Percentiles rank a stretch among this genome's conserved stretches.
These are phyloP conservation scores for Recurvomyces mirabilis DNA, from an alignment of 495 filamentous ascomycete species.

Conservation along the genomic window DNA sequence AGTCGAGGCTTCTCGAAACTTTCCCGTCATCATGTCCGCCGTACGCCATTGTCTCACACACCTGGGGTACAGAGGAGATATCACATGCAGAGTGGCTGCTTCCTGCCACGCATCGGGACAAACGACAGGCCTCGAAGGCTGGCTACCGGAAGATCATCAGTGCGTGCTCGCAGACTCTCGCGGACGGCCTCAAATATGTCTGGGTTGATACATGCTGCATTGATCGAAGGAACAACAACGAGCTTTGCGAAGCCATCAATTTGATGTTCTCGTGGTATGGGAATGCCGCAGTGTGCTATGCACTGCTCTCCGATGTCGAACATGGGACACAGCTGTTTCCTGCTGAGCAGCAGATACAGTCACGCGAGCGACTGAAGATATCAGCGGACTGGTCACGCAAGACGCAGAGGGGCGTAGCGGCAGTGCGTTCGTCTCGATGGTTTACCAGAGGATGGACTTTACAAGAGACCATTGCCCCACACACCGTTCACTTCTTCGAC, in stretches of 20 bases:
- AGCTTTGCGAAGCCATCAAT: conserved; percentile 16
- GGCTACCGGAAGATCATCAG: neutral
- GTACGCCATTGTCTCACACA: conserved; percentile 5
- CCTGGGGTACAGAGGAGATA: conserved; percentile 3
- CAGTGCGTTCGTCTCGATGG: conserved; percentile 5
- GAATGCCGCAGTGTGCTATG: conserved; percentile 12
- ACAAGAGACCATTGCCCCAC: too few relatives aligned
- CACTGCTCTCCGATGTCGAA: conserved; percentile 15
- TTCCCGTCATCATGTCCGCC: too few relatives aligned
- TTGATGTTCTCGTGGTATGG: conserved; percentile 20
- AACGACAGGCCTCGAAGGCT: neutral
- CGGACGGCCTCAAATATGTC: conserved; percentile 6
- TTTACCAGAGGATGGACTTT: conserved; percentile 10
- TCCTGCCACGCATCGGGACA: neutral
- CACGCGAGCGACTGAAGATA: too few relatives aligned
- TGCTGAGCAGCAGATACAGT: too few relatives aligned
- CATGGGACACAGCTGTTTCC: too few relatives aligned
- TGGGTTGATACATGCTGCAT: conserved; percentile 23
- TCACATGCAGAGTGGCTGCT: too few relatives aligned
- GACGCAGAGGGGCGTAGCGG: neutral
- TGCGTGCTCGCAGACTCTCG: conserved; percentile 1
- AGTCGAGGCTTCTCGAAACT: too few relatives aligned
- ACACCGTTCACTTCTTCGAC: conserved; percentile 8
- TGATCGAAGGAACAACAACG: conserved; percentile 7
- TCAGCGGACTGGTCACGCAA: neutral